phyloP scores from a whole-genome alignment of 805 yeast genomes.

The Candida parachauliodes region DNA sequence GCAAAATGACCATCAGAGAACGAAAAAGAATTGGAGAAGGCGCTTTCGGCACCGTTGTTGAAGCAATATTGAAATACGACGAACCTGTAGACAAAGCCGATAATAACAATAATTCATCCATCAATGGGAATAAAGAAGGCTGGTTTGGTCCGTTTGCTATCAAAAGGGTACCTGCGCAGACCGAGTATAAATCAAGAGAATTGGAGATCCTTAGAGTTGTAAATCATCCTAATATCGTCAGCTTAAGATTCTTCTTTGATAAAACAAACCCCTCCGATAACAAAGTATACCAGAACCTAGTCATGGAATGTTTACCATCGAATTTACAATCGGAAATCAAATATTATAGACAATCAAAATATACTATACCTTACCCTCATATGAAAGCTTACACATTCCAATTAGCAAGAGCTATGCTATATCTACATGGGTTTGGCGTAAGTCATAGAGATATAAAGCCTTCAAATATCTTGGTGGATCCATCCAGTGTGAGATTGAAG shows the following conservation, averaged over 20 bases:
- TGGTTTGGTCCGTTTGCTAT: constrained; percentile 85
- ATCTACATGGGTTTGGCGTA: constrained; percentile 74
- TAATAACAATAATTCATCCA: neutral
- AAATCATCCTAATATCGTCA: constrained; percentile 75
- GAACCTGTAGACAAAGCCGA: constrained; percentile 9
- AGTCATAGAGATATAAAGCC: constrained; percentile 87
- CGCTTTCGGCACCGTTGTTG: constrained; percentile 82
- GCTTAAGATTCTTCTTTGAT: constrained; percentile 66
- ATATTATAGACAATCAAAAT: constrained; percentile 56
- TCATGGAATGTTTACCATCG: constrained; percentile 85
- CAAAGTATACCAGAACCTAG: constrained; percentile 72
- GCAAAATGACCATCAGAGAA: constrained; percentile 67
- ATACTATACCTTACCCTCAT: constrained; percentile 66
- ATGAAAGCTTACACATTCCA: constrained; percentile 76
- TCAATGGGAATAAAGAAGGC: constrained; percentile 10
- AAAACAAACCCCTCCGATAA: constrained; percentile 61
- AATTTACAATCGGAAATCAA: constrained; percentile 74
- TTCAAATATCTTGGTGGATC: constrained; percentile 74
- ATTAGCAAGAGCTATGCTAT: constrained; percentile 78
- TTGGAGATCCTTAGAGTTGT: constrained; percentile 71
- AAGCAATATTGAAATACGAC: constrained; percentile 51
- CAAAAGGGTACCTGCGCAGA: constrained; percentile 81
- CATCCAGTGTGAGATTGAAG: constrained; percentile 60
- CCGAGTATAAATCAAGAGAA: constrained; percentile 81
- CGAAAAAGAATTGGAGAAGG: constrained; percentile 79